Evolutionary conservation across 2,329 filamentous ascomycete genomes (phyloP).

Genomic region (Chrysoporthe austroafricana): DNA sequence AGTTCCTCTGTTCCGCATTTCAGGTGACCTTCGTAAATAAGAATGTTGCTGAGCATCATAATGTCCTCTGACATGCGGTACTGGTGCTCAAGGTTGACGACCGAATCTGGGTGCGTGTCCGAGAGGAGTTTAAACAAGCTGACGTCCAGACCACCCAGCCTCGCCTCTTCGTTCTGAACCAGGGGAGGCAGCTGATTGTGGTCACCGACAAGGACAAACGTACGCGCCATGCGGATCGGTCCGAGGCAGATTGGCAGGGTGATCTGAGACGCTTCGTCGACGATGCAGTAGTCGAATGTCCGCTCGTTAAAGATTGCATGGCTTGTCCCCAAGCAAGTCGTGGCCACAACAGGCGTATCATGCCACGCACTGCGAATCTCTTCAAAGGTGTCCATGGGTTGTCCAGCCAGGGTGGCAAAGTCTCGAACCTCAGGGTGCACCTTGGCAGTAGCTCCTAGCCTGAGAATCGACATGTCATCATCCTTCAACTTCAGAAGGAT

Average conservation of each 20-base stretch:
- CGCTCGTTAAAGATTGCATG: constrained; percentile 87
- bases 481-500: constrained; percentile 89
- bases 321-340: constrained; percentile 90
- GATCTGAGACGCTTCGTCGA: constrained; percentile 97
- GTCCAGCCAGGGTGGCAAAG: constrained; percentile 79
- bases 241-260: constrained; percentile 93
- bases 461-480: constrained; percentile 76
- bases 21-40: constrained; percentile 90
- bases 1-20: constrained; percentile 85
- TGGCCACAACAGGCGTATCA: constrained; percentile 85
- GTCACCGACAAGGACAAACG: constrained; percentile 94
- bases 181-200: constrained; percentile 95
- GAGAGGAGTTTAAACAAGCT: constrained; percentile 94
- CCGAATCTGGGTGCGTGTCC: constrained; percentile 82
- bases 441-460: constrained; percentile 84
- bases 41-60: constrained; percentile 88
- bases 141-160: constrained; percentile 83
- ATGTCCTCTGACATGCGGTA: constrained; percentile 99
- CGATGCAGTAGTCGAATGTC: constrained; percentile 96
- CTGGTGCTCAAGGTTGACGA: constrained; percentile 91
- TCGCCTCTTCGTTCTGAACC: constrained; percentile 88
- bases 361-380: constrained; percentile 85
- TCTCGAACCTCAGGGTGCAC: constrained; percentile 85
- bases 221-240: constrained; percentile 88
- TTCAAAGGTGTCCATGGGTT: constrained; percentile 76